Evolutionary conservation across 257 asterid species (phyloP).

Genomic region (Solanum piurae): DNA sequence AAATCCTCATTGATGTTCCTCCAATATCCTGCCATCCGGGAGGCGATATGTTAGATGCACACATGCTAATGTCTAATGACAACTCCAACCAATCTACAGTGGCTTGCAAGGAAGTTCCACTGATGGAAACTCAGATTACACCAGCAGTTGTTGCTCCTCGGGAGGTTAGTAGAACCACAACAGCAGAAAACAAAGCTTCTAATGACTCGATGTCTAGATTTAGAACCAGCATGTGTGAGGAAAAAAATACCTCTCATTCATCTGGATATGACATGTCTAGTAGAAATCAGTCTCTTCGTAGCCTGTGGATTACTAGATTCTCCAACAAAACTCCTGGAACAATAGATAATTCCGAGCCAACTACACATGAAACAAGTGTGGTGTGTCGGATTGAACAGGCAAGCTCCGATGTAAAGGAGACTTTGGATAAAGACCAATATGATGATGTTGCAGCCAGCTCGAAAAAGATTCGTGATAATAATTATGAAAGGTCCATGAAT

Average conservation of each 20-base stretch:
- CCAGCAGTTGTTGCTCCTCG: conserved; percentile 10
- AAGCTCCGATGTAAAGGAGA: conserved; percentile 1
- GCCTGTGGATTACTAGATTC: conserved; percentile 67
- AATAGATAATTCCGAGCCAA: conserved; percentile 12
- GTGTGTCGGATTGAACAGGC: conserved; percentile 10
- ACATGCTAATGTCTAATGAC: conserved; percentile 15
- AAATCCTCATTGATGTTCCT: conserved; percentile 1
- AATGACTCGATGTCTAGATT: conserved; percentile 4
- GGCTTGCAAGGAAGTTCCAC: conserved; percentile 1
- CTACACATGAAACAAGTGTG: conserved; percentile 5
- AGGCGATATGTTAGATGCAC: conserved; percentile 11
- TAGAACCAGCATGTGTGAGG: conserved; percentile 1
- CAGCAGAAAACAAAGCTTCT: conserved; percentile 15
- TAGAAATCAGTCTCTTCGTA: conserved; percentile 20
- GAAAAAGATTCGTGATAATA: background rate
- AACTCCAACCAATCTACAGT: conserved; percentile 6
- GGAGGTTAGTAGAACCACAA: conserved; percentile 3
- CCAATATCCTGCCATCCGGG: background rate
- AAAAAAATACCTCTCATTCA: conserved; percentile 3
- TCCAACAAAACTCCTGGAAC: conserved; percentile 15
- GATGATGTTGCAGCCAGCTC: conserved; percentile 1
- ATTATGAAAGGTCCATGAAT: conserved; percentile 3
- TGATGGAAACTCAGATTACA: conserved; percentile 13
- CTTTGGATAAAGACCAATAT: conserved; percentile 2
- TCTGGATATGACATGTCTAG: conserved; percentile 16